phyloP scores from a whole-genome alignment of 371 early-diverging fungal species.

The Smittium culicis region DNA sequence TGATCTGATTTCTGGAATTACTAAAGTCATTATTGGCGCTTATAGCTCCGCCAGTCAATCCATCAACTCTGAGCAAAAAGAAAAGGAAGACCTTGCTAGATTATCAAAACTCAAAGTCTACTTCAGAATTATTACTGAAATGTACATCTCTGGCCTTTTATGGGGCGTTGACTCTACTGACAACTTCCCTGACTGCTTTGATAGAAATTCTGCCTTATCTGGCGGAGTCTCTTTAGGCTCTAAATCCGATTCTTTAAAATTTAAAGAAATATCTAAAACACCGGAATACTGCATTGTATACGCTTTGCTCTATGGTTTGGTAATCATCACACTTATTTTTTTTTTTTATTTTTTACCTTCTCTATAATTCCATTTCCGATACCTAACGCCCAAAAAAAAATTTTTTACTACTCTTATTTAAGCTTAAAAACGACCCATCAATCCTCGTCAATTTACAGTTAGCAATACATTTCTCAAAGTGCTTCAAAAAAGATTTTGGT shows the following conservation, averaged over 20 bases:
- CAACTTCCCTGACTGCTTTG: conserved; percentile 17
- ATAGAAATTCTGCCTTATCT: conserved; percentile 19
- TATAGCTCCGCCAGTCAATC: background rate
- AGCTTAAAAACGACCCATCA: conserved; percentile 33
- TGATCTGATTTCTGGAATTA: background rate
- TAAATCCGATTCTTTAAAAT: conserved; percentile 14
- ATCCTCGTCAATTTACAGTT: conserved; percentile 58
- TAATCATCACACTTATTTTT: background rate
- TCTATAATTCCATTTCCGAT: too few species aligned
- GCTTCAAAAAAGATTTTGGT: conserved; percentile 18
- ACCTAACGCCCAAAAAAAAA: too few species aligned
- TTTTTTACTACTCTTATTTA: too few species aligned
- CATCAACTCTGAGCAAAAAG: conserved; percentile 49
- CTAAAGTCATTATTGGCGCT: background rate
- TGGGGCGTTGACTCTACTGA: conserved; percentile 40
- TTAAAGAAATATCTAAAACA: conserved; percentile 23
- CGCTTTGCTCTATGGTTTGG: conserved; percentile 20
- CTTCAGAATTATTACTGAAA: conserved; percentile 61
- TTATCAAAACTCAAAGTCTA: conserved; percentile 50
- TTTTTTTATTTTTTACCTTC: too few species aligned
- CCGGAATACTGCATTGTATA: conserved; percentile 31
- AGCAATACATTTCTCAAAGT: conserved; percentile 58
- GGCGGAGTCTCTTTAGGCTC: conserved; percentile 2
- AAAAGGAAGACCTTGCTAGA: conserved; percentile 67
- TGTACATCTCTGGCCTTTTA: conserved; percentile 69